A percentile compares a stretch with the other conserved stretches of the same genome.
Conservation (phyloP, 2,329 filamentous ascomycete genomes). For the Nemania sp. region DNA sequence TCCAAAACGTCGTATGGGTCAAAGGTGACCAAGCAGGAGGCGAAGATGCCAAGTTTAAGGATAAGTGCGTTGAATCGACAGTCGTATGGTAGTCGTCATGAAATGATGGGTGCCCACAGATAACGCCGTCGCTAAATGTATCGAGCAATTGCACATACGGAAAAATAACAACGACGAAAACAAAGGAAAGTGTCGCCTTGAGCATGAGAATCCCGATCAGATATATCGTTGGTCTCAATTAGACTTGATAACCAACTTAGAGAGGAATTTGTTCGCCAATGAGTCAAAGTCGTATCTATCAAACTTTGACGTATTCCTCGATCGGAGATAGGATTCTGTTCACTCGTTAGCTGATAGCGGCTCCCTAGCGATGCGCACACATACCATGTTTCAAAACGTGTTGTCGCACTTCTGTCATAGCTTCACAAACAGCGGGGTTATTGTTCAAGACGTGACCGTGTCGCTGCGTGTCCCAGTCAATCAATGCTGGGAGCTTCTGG, state of each 20-base stretch:
- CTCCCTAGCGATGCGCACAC: constrained; percentile 39
- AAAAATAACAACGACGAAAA: constrained; percentile 40
- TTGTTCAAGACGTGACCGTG: constrained; percentile 90
- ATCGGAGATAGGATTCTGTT: constrained; percentile 82
- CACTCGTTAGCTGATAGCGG: constrained; percentile 45
- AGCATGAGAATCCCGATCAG: constrained; percentile 16
- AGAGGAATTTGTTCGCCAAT: constrained; percentile 95
- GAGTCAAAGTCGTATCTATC: constrained; percentile 92
- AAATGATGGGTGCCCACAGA: constrained; percentile 43
- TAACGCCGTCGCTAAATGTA: constrained; percentile 51
- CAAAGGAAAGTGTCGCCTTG: constrained; percentile 31
- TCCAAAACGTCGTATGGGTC: constrained; percentile 38
- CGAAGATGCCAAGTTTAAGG: constrained; percentile 31
- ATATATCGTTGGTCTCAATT: constrained; percentile 56
- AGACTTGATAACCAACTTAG: constrained; percentile 92
- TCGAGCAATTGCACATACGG: constrained; percentile 40
- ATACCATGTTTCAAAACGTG: constrained; percentile 94
- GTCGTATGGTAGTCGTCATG: constrained; percentile 38
- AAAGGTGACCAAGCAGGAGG: constrained; percentile 39
- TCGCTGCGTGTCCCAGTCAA: constrained; percentile 90
- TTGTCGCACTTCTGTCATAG: constrained; percentile 91
- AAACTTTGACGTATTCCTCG: constrained; percentile 78
- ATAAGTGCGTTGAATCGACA: constrained; percentile 35
- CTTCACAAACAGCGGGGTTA: constrained; percentile 89
- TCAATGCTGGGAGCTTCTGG: constrained; percentile 89